These are phyloP conservation scores for Alliaria petiolata DNA, from an alignment of 345 rosid genomes.

Conservation along the genomic window DNA sequence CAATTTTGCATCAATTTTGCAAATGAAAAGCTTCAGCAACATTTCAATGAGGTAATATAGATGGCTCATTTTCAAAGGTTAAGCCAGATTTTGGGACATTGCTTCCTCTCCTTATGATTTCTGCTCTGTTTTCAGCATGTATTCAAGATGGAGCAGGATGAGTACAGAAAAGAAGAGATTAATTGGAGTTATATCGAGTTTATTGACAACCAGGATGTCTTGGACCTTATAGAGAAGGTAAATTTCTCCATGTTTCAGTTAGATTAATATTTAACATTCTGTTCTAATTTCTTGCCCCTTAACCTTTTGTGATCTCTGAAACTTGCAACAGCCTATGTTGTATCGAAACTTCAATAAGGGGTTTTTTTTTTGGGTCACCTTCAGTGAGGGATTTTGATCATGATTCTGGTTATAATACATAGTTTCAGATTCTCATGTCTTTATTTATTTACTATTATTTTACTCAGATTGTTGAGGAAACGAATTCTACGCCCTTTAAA, in stretches of 20 bases:
- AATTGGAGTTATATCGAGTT: constrained; percentile 99
- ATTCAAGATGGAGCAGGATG: constrained; percentile 99
- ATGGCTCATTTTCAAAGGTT: neutral
- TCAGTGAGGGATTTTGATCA: neutral
- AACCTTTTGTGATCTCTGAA: neutral
- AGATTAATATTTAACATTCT: neutral
- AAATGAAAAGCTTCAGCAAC: constrained; percentile 98
- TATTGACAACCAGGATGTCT: constrained; percentile 95
- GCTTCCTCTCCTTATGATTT: constrained; percentile 1
- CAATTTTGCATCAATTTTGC: constrained; percentile 99
- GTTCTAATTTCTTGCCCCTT: constrained; percentile 4
- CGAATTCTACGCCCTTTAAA: neutral
- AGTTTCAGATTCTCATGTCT: neutral
- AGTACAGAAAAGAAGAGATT: constrained; percentile 90
- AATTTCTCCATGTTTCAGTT: constrained; percentile 12
- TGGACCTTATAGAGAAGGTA: constrained; percentile 98
- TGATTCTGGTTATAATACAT: neutral
- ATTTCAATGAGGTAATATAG: constrained; percentile 86
- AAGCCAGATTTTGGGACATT: neutral
- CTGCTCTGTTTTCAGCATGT: constrained; percentile 71
- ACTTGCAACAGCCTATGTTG: constrained; percentile 6
- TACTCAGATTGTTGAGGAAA: neutral
- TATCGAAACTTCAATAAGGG: neutral
- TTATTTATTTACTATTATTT: neutral
- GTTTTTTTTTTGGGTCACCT: neutral